A percentile compares a stretch with the other conserved stretches of the same genome.
Conservation (phyloP, 2,329 filamentous ascomycete genomes). For the Nigrospora sphaerica region DNA sequence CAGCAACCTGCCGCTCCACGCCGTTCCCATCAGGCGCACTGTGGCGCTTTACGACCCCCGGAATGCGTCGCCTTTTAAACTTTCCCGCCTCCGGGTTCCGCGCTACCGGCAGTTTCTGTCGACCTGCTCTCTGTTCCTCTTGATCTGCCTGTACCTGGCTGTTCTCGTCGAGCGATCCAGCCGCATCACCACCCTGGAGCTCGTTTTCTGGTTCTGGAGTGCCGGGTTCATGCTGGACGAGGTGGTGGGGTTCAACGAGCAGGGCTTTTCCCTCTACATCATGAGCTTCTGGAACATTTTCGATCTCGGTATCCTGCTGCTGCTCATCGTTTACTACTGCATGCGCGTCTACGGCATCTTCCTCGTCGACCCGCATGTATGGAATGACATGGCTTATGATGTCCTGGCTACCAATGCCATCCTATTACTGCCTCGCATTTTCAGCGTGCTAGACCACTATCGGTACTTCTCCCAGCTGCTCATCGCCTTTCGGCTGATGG, state of each 20-base stretch:
- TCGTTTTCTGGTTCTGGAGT: constrained; percentile 97
- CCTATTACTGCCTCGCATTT: constrained; percentile 80
- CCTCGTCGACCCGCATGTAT: constrained; percentile 64
- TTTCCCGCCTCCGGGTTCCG: constrained; percentile 83
- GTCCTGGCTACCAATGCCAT: constrained; percentile 89
- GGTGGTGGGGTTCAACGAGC: constrained; percentile 91
- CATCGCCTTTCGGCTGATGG: constrained; percentile 92
- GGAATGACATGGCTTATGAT: constrained; percentile 85
- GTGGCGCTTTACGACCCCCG: constrained; percentile 86
- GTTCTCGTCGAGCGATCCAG: constrained; percentile 71
- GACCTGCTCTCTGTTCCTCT: constrained; percentile 75
- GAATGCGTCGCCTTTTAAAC: constrained; percentile 84
- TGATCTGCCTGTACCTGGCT: constrained; percentile 79
- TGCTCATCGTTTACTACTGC: constrained; percentile 84
- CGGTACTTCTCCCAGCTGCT: constrained; percentile 92
- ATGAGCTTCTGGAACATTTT: constrained; percentile 98
- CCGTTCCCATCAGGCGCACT: constrained; percentile 54
- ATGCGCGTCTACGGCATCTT: constrained; percentile 84
- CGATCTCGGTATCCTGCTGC: constrained; percentile 78
- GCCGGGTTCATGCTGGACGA: constrained; percentile 96
- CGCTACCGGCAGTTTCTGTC: constrained; percentile 88
- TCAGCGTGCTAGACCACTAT: constrained; percentile 90
- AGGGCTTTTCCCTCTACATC: constrained; percentile 92
- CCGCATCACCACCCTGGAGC: constrained; percentile 75
- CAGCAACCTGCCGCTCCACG: constrained; percentile 21